Percentiles rank a stretch among this genome's conserved stretches.
Evolutionary conservation across 352 stramenopile genomes (phyloP).

Genomic region (Proteromonas lacertae): DNA sequence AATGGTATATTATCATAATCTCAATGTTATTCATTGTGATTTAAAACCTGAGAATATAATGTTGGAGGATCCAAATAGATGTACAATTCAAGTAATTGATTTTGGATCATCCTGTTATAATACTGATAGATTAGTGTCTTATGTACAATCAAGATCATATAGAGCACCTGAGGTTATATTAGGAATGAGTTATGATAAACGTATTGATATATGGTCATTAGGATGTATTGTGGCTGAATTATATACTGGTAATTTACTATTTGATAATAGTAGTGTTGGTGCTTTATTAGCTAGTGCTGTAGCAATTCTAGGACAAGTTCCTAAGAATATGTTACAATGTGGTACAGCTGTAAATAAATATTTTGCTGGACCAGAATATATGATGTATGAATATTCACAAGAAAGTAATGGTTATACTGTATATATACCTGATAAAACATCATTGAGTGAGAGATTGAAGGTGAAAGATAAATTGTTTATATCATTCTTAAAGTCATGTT

Average conservation of each 20-base stretch:
- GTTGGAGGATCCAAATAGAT: conserved; percentile 7
- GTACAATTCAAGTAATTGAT: conserved; percentile 49
- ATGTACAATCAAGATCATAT: conserved; percentile 48
- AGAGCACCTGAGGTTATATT: conserved; percentile 57
- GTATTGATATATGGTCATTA: conserved; percentile 57
- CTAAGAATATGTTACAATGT: conserved; percentile 20
- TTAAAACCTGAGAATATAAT: conserved; percentile 86
- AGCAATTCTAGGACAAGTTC: conserved; percentile 21
- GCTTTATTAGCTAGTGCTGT: conserved; percentile 60
- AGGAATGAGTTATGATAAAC: conserved; percentile 33
- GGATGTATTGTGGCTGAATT: conserved; percentile 45
- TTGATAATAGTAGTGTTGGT: conserved; percentile 36
- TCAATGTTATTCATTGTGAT: conserved; percentile 74
- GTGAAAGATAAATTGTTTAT: conserved; percentile 13
- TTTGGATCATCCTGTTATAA: conserved; percentile 54
- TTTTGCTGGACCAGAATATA: conserved; percentile 22
- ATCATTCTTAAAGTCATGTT: conserved; percentile 33
- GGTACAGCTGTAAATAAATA: conserved; percentile 19
- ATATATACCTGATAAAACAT: conserved; percentile 2
- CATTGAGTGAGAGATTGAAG: neutral
- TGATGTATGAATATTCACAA: conserved; percentile 22
- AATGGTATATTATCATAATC: conserved; percentile 40
- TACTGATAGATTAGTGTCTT: conserved; percentile 33
- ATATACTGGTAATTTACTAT: conserved; percentile 35
- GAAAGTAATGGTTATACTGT: conserved; percentile 6